Percentiles rank a stretch among this genome's conserved stretches.
Conservation (phyloP, 345 rosid species). For the Anacardium occidentale region DNA sequence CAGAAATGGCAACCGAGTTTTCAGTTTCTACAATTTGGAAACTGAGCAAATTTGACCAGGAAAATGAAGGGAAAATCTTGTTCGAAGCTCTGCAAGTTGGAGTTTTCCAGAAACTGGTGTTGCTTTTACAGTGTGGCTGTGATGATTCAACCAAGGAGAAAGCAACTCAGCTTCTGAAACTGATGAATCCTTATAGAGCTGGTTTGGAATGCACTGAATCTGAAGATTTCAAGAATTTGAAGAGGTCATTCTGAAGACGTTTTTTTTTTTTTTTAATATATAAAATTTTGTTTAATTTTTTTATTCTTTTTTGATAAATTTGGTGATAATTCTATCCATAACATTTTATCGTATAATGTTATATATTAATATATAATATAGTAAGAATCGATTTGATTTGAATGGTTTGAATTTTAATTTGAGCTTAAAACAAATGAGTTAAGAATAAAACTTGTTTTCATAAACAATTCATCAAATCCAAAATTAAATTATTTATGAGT, state of each 20-base stretch:
- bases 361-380: too few species aligned
- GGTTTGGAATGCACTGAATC: slow-evolving; percentile 60
- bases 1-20: slow-evolving; percentile 35
- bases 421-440: too few species aligned
- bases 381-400: too few species aligned
- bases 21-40: slow-evolving; percentile 49
- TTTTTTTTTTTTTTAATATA: too few species aligned
- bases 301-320: too few species aligned
- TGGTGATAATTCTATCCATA: too few species aligned
- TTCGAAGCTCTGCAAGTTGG: slow-evolving; percentile 55
- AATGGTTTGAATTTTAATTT: too few species aligned
- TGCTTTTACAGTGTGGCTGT: slow-evolving; percentile 56
- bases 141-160: slow-evolving; percentile 49
- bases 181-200: slow-evolving; percentile 53
- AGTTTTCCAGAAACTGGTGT: slow-evolving; percentile 54
- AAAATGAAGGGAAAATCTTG: slow-evolving; percentile 24
- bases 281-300: too few species aligned
- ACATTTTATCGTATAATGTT: too few species aligned
- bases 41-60: slow-evolving; percentile 33
- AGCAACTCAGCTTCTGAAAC: slow-evolving; percentile 52
- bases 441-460: too few species aligned
- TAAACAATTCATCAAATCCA: too few species aligned
- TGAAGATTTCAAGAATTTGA: slow-evolving; percentile 55
- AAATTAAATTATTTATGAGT: too few species aligned
- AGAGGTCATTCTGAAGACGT: slow-evolving; percentile 47